phyloP scores from a whole-genome alignment of 441 rosid genomes.

The Adansonia gregorii region DNA sequence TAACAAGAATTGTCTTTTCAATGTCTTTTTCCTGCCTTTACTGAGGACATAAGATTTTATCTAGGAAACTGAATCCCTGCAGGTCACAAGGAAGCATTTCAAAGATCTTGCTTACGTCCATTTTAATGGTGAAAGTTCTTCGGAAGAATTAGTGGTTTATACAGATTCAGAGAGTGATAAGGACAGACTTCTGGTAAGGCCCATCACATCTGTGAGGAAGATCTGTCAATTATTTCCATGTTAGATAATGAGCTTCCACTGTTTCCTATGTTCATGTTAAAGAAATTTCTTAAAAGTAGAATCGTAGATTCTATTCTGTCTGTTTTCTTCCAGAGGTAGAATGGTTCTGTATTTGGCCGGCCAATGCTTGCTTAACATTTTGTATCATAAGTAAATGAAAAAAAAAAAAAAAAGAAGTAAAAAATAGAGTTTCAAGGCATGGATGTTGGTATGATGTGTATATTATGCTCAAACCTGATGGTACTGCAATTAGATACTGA shows the following conservation, averaged over 20 bases:
- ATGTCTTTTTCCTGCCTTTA: not conserved
- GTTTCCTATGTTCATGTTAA: not conserved
- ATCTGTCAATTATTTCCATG: not conserved
- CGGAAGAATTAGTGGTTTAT: constrained; percentile 62
- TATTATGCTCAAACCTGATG: constrained; percentile 19
- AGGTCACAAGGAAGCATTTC: constrained; percentile 74
- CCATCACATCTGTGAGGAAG: constrained; percentile 16
- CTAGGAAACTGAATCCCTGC: constrained; percentile 25
- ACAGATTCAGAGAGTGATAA: constrained; percentile 65
- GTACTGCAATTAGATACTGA: constrained; percentile 6
- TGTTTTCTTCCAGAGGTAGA: constrained; percentile 20
- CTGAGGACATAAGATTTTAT: not conserved
- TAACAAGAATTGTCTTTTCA: not conserved
- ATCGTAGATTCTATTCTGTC: not conserved
- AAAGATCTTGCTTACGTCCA: constrained; percentile 63
- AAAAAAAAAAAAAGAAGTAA: not conserved
- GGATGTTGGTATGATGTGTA: not conserved
- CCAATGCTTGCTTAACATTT: constrained; percentile 9
- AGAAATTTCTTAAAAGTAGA: not conserved
- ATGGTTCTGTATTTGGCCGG: not conserved
- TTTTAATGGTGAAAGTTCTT: constrained; percentile 43
- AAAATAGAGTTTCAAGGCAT: not conserved
- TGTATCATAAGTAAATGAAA: not conserved
- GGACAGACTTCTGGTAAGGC: constrained; percentile 69
- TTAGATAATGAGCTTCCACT: constrained; percentile 20